These are phyloP conservation scores for Cadophora gregata DNA, from an alignment of 2,329 filamentous ascomycete genomes.

Conservation along the genomic window DNA sequence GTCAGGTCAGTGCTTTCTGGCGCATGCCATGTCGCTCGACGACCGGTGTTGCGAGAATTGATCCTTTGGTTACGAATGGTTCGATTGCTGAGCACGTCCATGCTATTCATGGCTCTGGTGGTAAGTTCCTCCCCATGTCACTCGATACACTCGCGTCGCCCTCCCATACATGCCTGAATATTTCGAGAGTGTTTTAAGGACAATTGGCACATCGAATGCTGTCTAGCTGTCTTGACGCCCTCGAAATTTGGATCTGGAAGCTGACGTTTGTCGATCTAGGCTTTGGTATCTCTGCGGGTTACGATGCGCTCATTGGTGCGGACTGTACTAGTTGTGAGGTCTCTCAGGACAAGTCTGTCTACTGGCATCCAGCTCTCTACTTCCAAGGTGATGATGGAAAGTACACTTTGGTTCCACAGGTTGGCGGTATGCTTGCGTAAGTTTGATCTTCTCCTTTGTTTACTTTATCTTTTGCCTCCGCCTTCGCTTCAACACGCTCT, in stretches of 20 bases:
- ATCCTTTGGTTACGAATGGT: constrained; percentile 74
- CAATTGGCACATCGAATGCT: neutral
- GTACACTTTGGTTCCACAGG: constrained; percentile 70
- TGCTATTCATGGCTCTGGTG: constrained; percentile 74
- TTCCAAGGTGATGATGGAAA: constrained; percentile 46
- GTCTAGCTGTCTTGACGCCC: constrained; percentile 11
- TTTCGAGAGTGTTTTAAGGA: neutral
- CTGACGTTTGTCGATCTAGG: constrained; percentile 53
- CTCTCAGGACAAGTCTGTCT: constrained; percentile 66
- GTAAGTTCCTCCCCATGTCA: constrained; percentile 55
- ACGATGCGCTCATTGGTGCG: constrained; percentile 61
- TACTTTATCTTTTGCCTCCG: constrained; percentile 1
- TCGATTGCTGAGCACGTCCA: constrained; percentile 70
- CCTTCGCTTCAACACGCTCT: neutral
- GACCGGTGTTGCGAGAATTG: constrained; percentile 73
- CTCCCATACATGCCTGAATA: neutral
- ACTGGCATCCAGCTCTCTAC: constrained; percentile 71
- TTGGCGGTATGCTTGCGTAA: constrained; percentile 85
- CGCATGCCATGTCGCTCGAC: constrained; percentile 82
- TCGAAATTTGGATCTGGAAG: neutral
- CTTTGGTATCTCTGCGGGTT: constrained; percentile 65
- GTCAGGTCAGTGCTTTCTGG: constrained; percentile 73
- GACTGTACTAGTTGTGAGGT: constrained; percentile 71
- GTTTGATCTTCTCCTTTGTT: constrained; percentile 46
- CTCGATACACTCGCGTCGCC: neutral